Percentiles rank a stretch among this genome's conserved stretches.
phyloP scores from a whole-genome alignment of 2,329 filamentous ascomycete species.

The Elsinoe necatrix region DNA sequence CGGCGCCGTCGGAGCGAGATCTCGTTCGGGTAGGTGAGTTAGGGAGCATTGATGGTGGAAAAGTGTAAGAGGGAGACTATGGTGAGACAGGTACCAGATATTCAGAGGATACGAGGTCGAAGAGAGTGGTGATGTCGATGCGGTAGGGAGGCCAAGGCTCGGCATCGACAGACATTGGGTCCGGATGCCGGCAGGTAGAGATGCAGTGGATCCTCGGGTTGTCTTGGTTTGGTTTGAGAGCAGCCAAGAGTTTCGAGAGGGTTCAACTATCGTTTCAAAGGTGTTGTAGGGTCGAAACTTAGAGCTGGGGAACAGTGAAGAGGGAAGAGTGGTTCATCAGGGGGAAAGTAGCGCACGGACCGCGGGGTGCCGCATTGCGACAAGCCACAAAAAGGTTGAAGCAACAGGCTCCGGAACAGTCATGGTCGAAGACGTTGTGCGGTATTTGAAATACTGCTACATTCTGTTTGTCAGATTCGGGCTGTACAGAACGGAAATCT shows the following conservation, averaged over 20 bases:
- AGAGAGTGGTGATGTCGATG: neutral
- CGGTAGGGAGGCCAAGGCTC: neutral
- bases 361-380: neutral
- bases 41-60: slow-evolving; percentile 5
- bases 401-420: neutral
- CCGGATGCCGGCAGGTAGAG: neutral
- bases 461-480: no score
- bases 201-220: slow-evolving; percentile 8
- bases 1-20: neutral
- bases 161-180: slow-evolving; percentile 7
- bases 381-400: neutral
- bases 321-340: slow-evolving; percentile 3
- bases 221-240: slow-evolving; percentile 12
- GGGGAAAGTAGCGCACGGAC: neutral
- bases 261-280: slow-evolving; percentile 5
- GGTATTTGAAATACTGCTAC: neutral
- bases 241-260: slow-evolving; percentile 6
- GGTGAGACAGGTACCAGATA: slow-evolving; percentile 12
- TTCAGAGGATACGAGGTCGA: slow-evolving; percentile 10
- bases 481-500: neutral
- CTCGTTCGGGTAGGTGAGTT: neutral
- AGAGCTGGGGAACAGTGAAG: neutral
- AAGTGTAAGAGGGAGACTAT: neutral
- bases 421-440: neutral
- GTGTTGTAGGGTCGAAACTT: neutral